Conservation (phyloP, 257 asterid species). For the Asclepias syriaca region DNA sequence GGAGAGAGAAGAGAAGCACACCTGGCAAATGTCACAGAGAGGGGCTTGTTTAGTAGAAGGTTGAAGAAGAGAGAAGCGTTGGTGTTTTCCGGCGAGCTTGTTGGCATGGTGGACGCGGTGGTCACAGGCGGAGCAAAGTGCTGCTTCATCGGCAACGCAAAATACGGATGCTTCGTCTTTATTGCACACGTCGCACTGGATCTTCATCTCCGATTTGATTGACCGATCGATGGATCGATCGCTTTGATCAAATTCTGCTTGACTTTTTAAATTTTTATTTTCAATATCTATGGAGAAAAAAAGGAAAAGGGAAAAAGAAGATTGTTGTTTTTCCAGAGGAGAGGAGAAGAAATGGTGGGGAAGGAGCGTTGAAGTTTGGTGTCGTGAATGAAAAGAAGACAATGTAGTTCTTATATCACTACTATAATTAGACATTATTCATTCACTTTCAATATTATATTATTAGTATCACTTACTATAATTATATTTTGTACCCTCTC, state of each 20-base stretch:
- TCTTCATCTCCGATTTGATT: slow-evolving; percentile 49
- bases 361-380: slow-evolving; percentile 17
- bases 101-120: slow-evolving; percentile 95
- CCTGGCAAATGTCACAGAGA: slow-evolving; percentile 88
- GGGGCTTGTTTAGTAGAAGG: slow-evolving; percentile 61
- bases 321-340: too few species aligned
- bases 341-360: too few species aligned
- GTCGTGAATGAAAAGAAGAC: slow-evolving; percentile 7
- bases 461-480: not conserved
- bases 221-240: not conserved
- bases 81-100: slow-evolving; percentile 87
- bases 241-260: too few species aligned
- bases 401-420: slow-evolving; percentile 5
- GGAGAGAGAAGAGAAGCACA: slow-evolving; percentile 8
- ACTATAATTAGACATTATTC: slow-evolving; percentile 17
- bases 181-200: slow-evolving; percentile 84
- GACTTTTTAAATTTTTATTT: too few species aligned
- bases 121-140: slow-evolving; percentile 86
- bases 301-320: not conserved
- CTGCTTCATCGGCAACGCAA: slow-evolving; percentile 89
- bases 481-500: not conserved
- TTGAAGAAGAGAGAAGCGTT: slow-evolving; percentile 59
- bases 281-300: not conserved
- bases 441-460: not conserved
- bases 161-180: slow-evolving; percentile 56